phyloP scores from a whole-genome alignment of 192 early-diverging fungal species.

The Cetraspora pellucida region DNA sequence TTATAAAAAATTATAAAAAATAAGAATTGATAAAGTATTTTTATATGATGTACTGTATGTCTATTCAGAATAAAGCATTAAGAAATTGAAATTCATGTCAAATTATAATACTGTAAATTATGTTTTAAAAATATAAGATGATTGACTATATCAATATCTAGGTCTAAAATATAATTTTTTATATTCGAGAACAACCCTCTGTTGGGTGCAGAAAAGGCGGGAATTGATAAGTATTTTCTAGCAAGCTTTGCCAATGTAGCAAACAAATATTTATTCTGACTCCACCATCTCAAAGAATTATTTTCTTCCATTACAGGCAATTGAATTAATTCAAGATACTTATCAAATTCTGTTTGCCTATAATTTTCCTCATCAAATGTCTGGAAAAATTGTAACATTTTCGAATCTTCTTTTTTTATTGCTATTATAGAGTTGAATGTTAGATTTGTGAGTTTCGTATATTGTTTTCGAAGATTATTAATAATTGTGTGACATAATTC shows the following conservation, averaged over 20 bases:
- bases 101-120: neutral
- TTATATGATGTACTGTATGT: no score
- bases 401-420: neutral
- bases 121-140: neutral
- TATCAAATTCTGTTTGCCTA: no score
- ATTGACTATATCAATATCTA: neutral
- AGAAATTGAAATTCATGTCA: neutral
- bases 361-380: no score
- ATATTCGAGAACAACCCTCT: neutral
- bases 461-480: neutral
- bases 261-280: neutral
- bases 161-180: neutral
- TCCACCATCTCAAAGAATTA: neutral
- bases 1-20: no score
- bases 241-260: constrained; percentile 1
- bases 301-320: neutral
- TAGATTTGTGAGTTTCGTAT: neutral
- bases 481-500: neutral
- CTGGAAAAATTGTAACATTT: no score
- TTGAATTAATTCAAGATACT: no score
- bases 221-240: neutral
- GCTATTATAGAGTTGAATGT: neutral
- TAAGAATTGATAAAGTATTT: no score
- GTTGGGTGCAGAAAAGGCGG: neutral
- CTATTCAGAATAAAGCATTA: no score